Conservation (phyloP, 306 rosid genomes). For the Senna tora region DNA sequence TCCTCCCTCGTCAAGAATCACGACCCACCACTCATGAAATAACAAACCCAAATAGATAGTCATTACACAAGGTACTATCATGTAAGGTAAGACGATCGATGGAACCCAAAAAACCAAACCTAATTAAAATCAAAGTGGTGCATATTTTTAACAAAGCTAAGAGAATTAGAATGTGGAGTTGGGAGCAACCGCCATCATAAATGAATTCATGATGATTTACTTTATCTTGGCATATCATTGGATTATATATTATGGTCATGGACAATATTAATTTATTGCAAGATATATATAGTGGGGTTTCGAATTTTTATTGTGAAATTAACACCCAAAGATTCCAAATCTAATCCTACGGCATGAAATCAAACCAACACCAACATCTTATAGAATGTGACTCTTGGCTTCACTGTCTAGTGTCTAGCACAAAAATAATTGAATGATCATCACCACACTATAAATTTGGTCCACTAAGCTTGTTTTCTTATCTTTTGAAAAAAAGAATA, state of each 20-base stretch:
- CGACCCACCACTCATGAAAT: too few relatives aligned
- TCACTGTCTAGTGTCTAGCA: neutral
- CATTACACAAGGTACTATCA: too few relatives aligned
- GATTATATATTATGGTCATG: too few relatives aligned
- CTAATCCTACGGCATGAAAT: neutral
- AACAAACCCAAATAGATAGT: too few relatives aligned
- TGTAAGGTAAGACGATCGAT: too few relatives aligned
- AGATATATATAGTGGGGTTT: neutral
- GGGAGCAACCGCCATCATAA: neutral
- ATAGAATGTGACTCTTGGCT: slow-evolving; percentile 1
- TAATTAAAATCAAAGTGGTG: too few relatives aligned
- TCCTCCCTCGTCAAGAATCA: too few relatives aligned
- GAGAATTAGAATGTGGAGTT: neutral
- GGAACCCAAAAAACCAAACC: too few relatives aligned
- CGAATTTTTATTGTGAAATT: neutral
- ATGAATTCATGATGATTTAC: neutral
- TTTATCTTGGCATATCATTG: neutral
- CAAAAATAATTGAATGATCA: slow-evolving; percentile 28
- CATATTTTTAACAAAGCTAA: neutral
- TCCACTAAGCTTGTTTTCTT: slow-evolving; percentile 16
- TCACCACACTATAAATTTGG: neutral
- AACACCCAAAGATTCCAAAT: neutral
- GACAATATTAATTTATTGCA: neutral
- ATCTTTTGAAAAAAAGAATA: neutral
- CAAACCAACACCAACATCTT: neutral